phyloP scores from a whole-genome alignment of 345 rosid genomes.

The Erodium maritimum region DNA sequence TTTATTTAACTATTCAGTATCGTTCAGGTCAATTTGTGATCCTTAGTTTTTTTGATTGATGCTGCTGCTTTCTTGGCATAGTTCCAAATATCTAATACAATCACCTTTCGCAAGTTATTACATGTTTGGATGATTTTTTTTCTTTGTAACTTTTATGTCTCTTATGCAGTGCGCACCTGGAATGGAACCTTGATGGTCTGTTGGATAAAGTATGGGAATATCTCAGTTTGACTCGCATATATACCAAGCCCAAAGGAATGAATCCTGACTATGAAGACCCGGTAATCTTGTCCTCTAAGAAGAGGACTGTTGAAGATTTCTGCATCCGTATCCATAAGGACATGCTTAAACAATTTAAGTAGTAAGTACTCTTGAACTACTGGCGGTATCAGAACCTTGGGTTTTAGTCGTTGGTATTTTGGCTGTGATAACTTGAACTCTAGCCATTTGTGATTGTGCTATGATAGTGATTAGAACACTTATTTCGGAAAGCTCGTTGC shows the following conservation, averaged over 20 bases:
- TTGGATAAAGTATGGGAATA: slow-evolving; percentile 92
- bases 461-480: too few species aligned
- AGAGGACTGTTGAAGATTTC: slow-evolving; percentile 83
- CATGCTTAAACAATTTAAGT: slow-evolving; percentile 84
- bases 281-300: slow-evolving; percentile 79
- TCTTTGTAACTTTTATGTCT: background rate
- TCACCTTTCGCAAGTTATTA: background rate
- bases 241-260: slow-evolving; percentile 93
- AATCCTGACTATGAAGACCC: slow-evolving; percentile 98
- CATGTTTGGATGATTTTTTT: background rate
- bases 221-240: slow-evolving; percentile 78
- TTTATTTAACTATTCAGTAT: too few species aligned
- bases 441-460: too few species aligned
- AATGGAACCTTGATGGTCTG: slow-evolving; percentile 96
- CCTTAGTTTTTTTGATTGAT: too few species aligned
- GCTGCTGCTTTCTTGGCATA: too few species aligned
- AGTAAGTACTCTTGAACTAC: slow-evolving; percentile 46
- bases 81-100: too few species aligned
- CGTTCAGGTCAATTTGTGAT: too few species aligned
- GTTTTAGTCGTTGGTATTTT: background rate
- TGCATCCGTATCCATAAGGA: slow-evolving; percentile 83
- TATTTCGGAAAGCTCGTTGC: too few species aligned
- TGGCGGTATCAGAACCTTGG: background rate
- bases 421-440: too few species aligned
- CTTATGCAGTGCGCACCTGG: slow-evolving; percentile 73